phyloP scores from a whole-genome alignment of 2,329 filamentous ascomycete species.

The Ophiostoma fasciatum region DNA sequence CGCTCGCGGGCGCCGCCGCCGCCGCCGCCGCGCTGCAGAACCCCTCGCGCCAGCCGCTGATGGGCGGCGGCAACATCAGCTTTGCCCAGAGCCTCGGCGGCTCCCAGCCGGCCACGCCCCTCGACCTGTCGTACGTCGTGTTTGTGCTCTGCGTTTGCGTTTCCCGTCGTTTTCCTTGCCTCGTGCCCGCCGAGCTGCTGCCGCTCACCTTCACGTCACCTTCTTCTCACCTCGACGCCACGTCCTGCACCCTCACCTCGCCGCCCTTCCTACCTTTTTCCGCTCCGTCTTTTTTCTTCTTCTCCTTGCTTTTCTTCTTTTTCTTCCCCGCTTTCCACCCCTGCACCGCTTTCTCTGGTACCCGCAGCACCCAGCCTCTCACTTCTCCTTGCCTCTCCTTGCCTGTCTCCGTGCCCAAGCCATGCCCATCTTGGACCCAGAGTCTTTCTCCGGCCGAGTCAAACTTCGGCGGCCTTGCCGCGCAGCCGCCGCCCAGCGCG shows the following conservation, averaged over 20 bases:
- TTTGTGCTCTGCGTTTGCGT: constrained; percentile 6
- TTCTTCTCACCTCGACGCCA: constrained; percentile 2
- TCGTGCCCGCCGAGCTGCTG: too few species aligned
- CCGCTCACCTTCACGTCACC: too few species aligned
- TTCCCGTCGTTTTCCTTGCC: background rate
- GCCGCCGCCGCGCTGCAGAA: constrained; percentile 33
- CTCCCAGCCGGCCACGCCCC: constrained; percentile 44
- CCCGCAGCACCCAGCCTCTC: too few species aligned
- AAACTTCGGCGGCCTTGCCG: constrained; percentile 5
- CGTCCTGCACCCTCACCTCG: background rate
- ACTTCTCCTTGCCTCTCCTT: background rate
- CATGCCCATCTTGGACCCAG: constrained; percentile 6
- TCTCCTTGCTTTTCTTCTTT: constrained; percentile 1
- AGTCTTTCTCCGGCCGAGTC: constrained; percentile 4
- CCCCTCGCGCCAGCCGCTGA: constrained; percentile 33
- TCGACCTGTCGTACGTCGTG: constrained; percentile 55
- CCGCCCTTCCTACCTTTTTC: background rate
- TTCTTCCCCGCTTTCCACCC: background rate
- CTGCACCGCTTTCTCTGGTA: too few species aligned
- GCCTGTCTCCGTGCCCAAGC: background rate
- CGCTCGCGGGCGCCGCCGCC: constrained; percentile 37
- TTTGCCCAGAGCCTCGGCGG: constrained; percentile 52
- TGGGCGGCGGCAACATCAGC: constrained; percentile 45
- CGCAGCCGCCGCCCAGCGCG: constrained; percentile 3
- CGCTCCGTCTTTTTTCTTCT: constrained; percentile 40